A percentile compares a stretch with the other conserved stretches of the same genome.
Conservation (phyloP, 225 moss, liverwort and hornwort species). For the Straminergon stramineum region DNA sequence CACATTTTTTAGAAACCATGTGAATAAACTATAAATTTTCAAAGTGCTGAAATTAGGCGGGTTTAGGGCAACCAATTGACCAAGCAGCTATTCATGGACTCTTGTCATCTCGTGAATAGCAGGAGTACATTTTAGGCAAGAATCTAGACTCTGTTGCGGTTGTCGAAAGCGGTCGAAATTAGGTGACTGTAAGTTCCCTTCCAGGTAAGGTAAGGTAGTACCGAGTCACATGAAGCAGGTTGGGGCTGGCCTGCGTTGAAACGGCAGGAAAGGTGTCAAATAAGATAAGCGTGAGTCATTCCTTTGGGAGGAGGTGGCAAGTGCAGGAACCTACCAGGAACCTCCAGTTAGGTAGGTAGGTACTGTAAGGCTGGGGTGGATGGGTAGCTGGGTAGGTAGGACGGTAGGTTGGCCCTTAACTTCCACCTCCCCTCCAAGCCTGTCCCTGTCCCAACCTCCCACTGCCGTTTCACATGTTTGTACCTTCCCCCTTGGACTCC, state of each 20-base stretch:
- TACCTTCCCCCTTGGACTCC: not conserved
- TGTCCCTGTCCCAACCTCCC: slow-evolving; percentile 4
- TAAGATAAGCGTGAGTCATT: not conserved
- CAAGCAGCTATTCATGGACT: too few species aligned
- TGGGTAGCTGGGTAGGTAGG: slow-evolving; percentile 24
- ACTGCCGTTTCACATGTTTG: not conserved
- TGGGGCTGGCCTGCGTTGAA: not conserved
- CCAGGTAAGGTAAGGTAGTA: too few species aligned
- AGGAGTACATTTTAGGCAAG: too few species aligned
- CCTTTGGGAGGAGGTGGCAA: not conserved
- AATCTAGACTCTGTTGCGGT: too few species aligned
- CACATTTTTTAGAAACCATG: too few species aligned
- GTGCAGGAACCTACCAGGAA: not conserved
- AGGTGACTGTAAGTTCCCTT: too few species aligned
- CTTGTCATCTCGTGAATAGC: too few species aligned
- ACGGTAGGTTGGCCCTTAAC: not conserved
- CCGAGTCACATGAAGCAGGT: not conserved
- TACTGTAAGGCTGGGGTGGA: not conserved
- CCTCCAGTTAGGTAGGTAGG: not conserved
- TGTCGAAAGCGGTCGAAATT: too few species aligned
- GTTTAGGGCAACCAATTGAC: too few species aligned
- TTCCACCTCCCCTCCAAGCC: not conserved
- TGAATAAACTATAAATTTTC: too few species aligned
- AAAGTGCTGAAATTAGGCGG: too few species aligned
- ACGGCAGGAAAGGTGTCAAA: not conserved